A percentile compares a stretch with the other conserved stretches of the same genome.
Conservation (phyloP, 1,284 basidiomycete species). For the Apiotrichum akiyoshidainum region DNA sequence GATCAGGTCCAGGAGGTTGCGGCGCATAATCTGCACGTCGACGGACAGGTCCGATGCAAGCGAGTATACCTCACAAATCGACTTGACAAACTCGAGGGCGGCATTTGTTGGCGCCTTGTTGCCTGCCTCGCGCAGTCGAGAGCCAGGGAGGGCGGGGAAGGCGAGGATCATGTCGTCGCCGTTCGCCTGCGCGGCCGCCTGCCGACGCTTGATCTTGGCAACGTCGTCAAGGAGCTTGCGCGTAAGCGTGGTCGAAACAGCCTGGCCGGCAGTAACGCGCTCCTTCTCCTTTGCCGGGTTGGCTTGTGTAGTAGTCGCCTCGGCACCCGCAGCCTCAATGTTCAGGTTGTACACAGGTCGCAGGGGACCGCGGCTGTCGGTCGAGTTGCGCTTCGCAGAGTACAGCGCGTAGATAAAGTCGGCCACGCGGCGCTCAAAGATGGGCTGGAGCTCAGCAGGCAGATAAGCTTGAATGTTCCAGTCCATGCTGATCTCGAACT, state of each 20-base stretch:
- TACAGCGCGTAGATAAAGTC: constrained; percentile 85
- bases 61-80: constrained; percentile 73
- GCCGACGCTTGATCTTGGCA: constrained; percentile 63
- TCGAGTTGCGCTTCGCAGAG: constrained; percentile 63
- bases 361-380: constrained; percentile 65
- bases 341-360: constrained; percentile 65
- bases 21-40: constrained; percentile 83
- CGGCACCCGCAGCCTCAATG: constrained; percentile 37
- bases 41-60: constrained; percentile 74
- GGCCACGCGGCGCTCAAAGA: constrained; percentile 73
- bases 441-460: constrained; percentile 73
- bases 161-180: constrained; percentile 60
- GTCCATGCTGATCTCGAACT: constrained; percentile 69
- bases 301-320: constrained; percentile 43
- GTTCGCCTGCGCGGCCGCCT: constrained; percentile 60
- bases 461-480: constrained; percentile 96
- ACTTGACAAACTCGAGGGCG: constrained; percentile 86
- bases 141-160: constrained; percentile 87
- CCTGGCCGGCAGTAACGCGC: constrained; percentile 64
- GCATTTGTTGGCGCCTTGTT: constrained; percentile 61
- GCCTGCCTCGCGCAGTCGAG: constrained; percentile 51
- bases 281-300: constrained; percentile 70
- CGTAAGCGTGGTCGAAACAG: constrained; percentile 76
- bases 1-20: constrained; percentile 84
- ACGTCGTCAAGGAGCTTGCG: constrained; percentile 74